Evolutionary conservation across 2,329 filamentous ascomycete species (phyloP), one percentile per base, ranked within the genome.

Genomic region (Pezicula rhizophila): DNA sequence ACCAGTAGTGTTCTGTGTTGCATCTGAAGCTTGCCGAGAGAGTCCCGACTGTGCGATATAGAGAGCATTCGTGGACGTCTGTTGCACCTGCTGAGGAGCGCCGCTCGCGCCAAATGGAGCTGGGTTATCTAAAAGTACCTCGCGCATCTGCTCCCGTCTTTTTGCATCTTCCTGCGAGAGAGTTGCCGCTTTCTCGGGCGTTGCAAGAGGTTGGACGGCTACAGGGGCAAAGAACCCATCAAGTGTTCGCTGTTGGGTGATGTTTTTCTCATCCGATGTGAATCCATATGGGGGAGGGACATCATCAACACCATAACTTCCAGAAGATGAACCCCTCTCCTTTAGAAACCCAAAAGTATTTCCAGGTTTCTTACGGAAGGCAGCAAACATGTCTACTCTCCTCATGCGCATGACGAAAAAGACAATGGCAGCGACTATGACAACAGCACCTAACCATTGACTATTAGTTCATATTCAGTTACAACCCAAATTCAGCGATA

Each of bases 391-490:
- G 39, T 60, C 54, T 18, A 52, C 46, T 23, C 57, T 59, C 42
- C 54, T 56, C 48, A 59, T 55, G 44, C 54, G 52, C 20, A 54
- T 42, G 7, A 60, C n/a, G 6, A 64, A 51, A 42, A 57, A 64
- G 18, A 64, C 45, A 8, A 45, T 50, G 12, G 59, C 50, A 17
- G 53, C 31, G 25, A 60, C 41, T 8, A 65, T 59, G 20, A 64
- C 58, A 37, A 64, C 59, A 25, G 57, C 59, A 18, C 60, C 63
- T 65, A 52, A 47, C 28, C 6, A 23, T 48, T 34, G 23, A n/a
- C 33, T 11, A 25, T 51, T 38, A 48, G 38, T 20, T 20, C 14
- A 8, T 12, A n/a, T 2, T 26, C 14, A 23, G 38, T 38, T 28
- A 26, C 14, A 10, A 23, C 8, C 28, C 7, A 2, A 23, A 5